Evolutionary conservation across 345 rosid genomes (phyloP).

Genomic region (Dimocarpus longan): DNA sequence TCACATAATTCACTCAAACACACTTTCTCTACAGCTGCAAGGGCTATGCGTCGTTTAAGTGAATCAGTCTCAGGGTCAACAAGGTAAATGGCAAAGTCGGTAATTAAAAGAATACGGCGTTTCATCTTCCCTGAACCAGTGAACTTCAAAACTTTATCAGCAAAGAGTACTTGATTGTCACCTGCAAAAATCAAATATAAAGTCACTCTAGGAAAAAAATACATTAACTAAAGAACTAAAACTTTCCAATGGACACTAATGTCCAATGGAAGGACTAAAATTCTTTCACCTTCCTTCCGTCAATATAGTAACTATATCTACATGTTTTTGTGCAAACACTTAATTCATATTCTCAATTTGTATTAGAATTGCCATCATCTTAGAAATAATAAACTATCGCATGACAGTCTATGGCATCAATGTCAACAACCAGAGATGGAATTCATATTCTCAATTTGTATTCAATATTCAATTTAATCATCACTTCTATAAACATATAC

Average conservation of each 20-base stretch:
- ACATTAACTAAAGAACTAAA: neutral
- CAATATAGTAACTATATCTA: neutral
- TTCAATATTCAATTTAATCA: neutral
- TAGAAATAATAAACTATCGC: neutral
- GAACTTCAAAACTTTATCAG: slow-evolving; percentile 90
- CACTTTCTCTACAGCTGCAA: slow-evolving; percentile 82
- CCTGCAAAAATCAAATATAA: slow-evolving; percentile 41
- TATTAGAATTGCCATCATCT: neutral
- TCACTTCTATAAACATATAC: neutral
- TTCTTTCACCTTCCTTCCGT: neutral
- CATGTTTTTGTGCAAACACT: neutral
- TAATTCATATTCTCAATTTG: too few relatives aligned
- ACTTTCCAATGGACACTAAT: neutral
- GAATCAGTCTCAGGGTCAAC: slow-evolving; percentile 78
- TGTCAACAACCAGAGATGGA: neutral
- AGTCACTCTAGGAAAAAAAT: neutral
- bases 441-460: neutral
- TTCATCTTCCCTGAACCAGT: slow-evolving; percentile 90
- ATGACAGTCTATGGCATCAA: neutral
- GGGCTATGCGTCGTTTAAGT: slow-evolving; percentile 76
- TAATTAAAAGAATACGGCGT: slow-evolving; percentile 64
- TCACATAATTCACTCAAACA: slow-evolving; percentile 82
- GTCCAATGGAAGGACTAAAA: neutral
- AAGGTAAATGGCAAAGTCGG: slow-evolving; percentile 78
- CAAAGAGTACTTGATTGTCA: slow-evolving; percentile 71